Conservation (phyloP, 495 filamentous ascomycete genomes). For the Xylaria sp. region DNA sequence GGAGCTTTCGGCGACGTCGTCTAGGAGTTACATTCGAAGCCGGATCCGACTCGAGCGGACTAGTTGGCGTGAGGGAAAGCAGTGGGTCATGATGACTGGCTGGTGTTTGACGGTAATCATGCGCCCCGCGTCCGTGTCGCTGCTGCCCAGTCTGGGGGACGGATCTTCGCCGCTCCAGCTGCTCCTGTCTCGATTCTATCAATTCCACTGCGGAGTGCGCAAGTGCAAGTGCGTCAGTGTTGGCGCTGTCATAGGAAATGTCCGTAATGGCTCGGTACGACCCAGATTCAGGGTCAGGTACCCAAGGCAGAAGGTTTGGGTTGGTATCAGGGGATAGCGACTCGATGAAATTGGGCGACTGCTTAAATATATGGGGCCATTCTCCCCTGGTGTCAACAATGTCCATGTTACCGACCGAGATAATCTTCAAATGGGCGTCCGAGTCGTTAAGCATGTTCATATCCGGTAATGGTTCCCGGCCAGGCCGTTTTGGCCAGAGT, state of each 20-base stretch:
- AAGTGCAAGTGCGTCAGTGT: background rate
- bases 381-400: background rate
- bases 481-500: conserved; percentile 21
- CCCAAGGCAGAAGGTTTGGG: background rate
- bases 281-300: background rate
- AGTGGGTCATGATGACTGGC: background rate
- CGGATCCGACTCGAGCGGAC: background rate
- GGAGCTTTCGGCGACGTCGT: background rate
- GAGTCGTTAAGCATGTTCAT: background rate
- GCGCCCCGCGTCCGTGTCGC: background rate
- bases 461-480: background rate
- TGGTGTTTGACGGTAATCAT: conserved; percentile 15
- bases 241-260: background rate
- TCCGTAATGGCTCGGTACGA: background rate
- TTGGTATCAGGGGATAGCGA: background rate
- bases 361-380: background rate
- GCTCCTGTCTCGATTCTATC: too few species aligned
- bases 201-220: background rate
- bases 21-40: background rate
- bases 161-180: background rate
- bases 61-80: background rate
- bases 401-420: background rate
- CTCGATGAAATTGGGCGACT: background rate
- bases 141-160: background rate
- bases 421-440: background rate